phyloP scores from a whole-genome alignment of 306 rosid genomes.

The Quercus dentata region DNA sequence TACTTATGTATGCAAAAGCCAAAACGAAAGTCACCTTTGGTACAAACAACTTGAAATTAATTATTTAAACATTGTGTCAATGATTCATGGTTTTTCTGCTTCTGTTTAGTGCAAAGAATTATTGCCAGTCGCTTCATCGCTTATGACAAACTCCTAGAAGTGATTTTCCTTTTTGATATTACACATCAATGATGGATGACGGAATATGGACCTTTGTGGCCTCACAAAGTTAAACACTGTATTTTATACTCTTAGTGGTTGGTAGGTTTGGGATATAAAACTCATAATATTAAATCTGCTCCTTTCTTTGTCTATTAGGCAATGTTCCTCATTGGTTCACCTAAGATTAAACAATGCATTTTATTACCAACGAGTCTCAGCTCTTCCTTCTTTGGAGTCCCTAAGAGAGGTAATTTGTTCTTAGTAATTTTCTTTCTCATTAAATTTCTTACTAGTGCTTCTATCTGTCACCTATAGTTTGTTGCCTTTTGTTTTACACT shows the following conservation, averaged over 20 bases:
- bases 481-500: too few species aligned
- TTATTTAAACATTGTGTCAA: background rate
- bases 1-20: too few species aligned
- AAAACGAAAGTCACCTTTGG: too few species aligned
- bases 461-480: too few species aligned
- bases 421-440: too few species aligned
- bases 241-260: background rate
- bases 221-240: background rate
- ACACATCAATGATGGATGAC: background rate
- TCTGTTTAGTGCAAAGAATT: background rate
- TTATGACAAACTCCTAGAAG: background rate
- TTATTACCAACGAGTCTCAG: background rate
- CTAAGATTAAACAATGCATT: background rate
- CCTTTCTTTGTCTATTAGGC: background rate
- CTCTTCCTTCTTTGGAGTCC: background rate
- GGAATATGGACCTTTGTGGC: background rate
- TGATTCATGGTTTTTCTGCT: background rate
- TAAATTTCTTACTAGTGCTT: too few species aligned
- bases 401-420: too few species aligned
- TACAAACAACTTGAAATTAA: background rate
- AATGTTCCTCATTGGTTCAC: background rate
- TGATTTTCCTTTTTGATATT: background rate
- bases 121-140: background rate
- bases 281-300: background rate
- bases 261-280: background rate